phyloP scores from a whole-genome alignment of 768 basidiomycete species.

The Astraeus odoratus region DNA sequence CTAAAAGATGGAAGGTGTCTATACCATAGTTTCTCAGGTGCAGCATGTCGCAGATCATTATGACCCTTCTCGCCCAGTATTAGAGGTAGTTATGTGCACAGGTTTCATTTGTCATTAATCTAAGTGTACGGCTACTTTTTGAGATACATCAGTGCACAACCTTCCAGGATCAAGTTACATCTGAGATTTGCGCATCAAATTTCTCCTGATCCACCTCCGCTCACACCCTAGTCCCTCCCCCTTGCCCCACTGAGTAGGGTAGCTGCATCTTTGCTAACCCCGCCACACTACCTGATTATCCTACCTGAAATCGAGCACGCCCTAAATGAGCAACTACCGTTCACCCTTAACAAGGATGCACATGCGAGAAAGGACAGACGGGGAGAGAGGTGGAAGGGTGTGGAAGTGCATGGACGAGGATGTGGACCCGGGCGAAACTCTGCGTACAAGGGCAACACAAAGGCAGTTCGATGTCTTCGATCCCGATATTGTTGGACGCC shows the following conservation, averaged over 20 bases:
- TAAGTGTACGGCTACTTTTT: not conserved
- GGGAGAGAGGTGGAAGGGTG: slow-evolving; percentile 72
- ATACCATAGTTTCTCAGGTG: no score
- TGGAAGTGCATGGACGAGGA: slow-evolving; percentile 46
- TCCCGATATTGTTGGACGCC: slow-evolving; percentile 28
- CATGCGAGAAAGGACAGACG: slow-evolving; percentile 32
- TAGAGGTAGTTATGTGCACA: not conserved
- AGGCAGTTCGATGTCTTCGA: slow-evolving; percentile 59
- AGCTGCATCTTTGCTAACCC: slow-evolving; percentile 47
- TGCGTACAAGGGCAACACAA: slow-evolving; percentile 74
- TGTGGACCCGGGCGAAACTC: slow-evolving; percentile 8
- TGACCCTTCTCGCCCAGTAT: no score
- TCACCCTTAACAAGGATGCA: slow-evolving; percentile 70
- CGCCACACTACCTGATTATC: slow-evolving; percentile 36
- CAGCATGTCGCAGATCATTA: no score
- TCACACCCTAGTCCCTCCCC: slow-evolving; percentile 67
- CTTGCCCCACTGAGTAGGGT: slow-evolving; percentile 75
- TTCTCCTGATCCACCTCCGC: slow-evolving; percentile 67
- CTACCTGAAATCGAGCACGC: slow-evolving; percentile 67
- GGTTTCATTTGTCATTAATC: not conserved
- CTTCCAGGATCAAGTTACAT: slow-evolving; percentile 30
- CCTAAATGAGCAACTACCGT: slow-evolving; percentile 81
- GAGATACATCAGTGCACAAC: not conserved
- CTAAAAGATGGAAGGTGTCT: no score
- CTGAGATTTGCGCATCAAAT: slow-evolving; percentile 81